A percentile compares a stretch with the other conserved stretches of the same genome.
Conservation (phyloP, 2,329 filamentous ascomycete genomes). For the Botrytis byssoidea region DNA sequence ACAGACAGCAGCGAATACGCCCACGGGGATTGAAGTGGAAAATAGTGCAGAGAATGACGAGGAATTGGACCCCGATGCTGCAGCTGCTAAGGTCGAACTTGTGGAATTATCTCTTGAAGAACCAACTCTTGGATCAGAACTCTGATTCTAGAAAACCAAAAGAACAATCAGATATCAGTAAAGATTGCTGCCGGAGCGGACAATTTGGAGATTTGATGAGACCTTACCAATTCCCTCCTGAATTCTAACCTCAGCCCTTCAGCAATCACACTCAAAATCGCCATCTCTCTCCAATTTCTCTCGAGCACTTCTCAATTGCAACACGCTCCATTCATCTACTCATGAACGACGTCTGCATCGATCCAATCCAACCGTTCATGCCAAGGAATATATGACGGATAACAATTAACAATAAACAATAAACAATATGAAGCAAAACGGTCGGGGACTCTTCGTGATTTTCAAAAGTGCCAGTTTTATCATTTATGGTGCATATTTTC, state of each 20-base stretch:
- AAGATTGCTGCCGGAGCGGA: not conserved
- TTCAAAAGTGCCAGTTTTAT: not conserved
- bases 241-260: conserved; percentile 15
- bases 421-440: not conserved
- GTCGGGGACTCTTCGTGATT: not conserved
- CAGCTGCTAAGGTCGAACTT: conserved; percentile 36
- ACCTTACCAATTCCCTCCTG: conserved; percentile 15
- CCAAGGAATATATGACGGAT: not conserved
- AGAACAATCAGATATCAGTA: not conserved
- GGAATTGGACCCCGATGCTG: conserved; percentile 42
- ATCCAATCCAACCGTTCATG: not conserved
- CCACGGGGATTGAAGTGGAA: conserved; percentile 54
- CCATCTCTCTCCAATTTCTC: not conserved
- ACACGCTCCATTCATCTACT: not conserved
- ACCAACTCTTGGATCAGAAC: conserved; percentile 44
- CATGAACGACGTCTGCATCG: not conserved
- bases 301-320: not conserved
- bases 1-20: conserved; percentile 49
- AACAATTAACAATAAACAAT: conserved; percentile 5
- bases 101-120: conserved; percentile 46
- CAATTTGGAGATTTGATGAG: not conserved
- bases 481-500: conserved; percentile 9
- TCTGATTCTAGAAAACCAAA: conserved; percentile 22
- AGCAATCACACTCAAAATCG: conserved; percentile 4
- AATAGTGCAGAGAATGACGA: conserved; percentile 46